Percentiles rank a stretch among this genome's conserved stretches.
These are phyloP conservation scores for Hevea brasiliensis DNA, from an alignment of 345 rosid species.

Conservation along the genomic window DNA sequence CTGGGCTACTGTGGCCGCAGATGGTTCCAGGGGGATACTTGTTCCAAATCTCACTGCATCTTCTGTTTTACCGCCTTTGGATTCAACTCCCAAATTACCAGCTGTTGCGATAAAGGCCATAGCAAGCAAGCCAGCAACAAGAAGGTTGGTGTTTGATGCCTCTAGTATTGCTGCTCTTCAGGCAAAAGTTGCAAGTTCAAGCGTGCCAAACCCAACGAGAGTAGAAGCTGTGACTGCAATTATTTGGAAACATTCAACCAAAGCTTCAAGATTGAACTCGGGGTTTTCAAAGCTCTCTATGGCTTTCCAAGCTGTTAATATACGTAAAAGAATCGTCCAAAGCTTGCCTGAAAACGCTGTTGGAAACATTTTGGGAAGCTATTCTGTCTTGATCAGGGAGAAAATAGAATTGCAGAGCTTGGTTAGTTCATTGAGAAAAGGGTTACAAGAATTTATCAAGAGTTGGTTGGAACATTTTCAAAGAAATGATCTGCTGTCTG, in stretches of 20 bases:
- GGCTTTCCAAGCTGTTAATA: conserved; percentile 12
- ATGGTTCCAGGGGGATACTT: background rate
- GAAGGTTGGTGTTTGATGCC: conserved; percentile 15
- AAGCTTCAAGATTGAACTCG: background rate
- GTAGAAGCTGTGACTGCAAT: conserved; percentile 22
- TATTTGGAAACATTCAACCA: conserved; percentile 16
- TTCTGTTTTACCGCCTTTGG: conserved; percentile 12
- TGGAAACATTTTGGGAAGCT: conserved; percentile 6
- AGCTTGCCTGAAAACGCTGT: background rate
- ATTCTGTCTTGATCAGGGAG: background rate
- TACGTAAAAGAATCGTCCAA: conserved; percentile 8
- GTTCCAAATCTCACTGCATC: conserved; percentile 2
- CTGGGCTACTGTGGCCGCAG: conserved; percentile 17
- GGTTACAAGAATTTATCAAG: background rate
- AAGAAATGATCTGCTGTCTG: background rate
- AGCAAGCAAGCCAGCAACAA: conserved; percentile 3
- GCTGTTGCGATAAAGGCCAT: background rate
- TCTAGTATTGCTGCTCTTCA: conserved; percentile 10
- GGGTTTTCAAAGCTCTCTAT: background rate
- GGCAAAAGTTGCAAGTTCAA: conserved; percentile 3
- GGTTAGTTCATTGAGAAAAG: conserved; percentile 10
- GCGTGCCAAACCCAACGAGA: conserved; percentile 8
- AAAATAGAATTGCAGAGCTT: background rate
- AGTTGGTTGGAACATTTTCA: background rate
- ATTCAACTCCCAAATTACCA: background rate